These are phyloP conservation scores for Setaria viridis DNA, from an alignment of 202 grass and related monocot genomes.

Conservation along the genomic window DNA sequence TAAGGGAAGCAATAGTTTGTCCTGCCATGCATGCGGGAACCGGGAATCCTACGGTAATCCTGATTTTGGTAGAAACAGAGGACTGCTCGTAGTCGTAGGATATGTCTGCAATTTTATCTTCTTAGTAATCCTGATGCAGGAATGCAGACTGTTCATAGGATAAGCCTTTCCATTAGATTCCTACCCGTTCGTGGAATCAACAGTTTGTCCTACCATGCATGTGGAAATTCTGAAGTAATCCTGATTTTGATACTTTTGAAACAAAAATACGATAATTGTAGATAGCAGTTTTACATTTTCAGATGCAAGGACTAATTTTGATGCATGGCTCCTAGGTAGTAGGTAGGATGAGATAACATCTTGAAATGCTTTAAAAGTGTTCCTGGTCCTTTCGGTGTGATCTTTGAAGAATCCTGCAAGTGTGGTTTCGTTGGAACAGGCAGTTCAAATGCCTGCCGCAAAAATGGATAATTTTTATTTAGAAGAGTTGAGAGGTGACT, in stretches of 20 bases:
- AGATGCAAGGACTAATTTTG: background rate
- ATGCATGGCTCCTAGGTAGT: background rate
- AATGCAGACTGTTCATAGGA: too few species aligned
- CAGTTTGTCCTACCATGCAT: constrained; percentile 5
- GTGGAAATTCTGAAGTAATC: background rate
- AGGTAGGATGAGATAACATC: background rate
- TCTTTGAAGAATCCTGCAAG: background rate
- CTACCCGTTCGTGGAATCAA: background rate
- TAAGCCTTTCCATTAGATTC: too few species aligned
- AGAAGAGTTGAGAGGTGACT: background rate
- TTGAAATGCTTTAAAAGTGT: background rate
- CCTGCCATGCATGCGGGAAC: constrained; percentile 5
- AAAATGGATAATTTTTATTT: background rate
- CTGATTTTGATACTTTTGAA: background rate
- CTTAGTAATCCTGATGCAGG: too few species aligned
- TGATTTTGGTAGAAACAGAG: background rate
- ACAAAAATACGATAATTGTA: too few species aligned
- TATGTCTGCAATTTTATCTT: background rate
- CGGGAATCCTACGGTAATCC: background rate
- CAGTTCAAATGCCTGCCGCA: background rate
- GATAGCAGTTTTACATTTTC: constrained; percentile 2
- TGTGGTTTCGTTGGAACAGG: background rate
- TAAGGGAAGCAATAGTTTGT: background rate
- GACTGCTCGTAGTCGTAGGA: background rate
- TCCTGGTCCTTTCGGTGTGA: background rate